Evolutionary conservation across 257 asterid species (phyloP), one percentile per base, ranked within the genome.

Genomic region (Solanum gandarillasii): DNA sequence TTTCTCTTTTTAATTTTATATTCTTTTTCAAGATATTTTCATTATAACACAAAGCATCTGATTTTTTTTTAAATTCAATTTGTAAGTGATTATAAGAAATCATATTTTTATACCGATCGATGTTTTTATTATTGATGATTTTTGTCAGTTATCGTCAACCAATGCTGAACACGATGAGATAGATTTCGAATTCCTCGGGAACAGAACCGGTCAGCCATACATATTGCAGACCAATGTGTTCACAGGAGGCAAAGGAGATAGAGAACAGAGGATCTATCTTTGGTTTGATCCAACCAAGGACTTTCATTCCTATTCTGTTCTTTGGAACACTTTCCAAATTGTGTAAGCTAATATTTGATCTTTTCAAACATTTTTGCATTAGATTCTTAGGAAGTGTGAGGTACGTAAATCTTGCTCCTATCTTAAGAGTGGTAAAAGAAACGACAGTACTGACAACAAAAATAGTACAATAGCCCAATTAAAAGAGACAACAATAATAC

Each of bases 171-270:
- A 90, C 79, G 92, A 91, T 25, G 93, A 91, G 88, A 87, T 91
- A 76, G 93, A 91, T 86, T 91, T 85, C 11, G 93, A 91, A 55
- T 91, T 90, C 90, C 32, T 90, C 68, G 92, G 92, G 6, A 91
- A 90, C 84, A 86, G 92, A 75, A 89, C 92, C 5, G 92, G 92
- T 23, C 90, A 90, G 70, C 93, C 93, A 1, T 86, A 87, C 75
- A 91, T 90, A 8, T 32, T 91, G 12, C 92, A 91, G 73, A 91
- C 92, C 27, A 91, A 91, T 60, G 92, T 91, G 38, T 91, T 91
- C 88, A 90, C 93, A 0, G 91, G 91, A 7, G 93, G 92, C 9
- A 86, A 87, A 75, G 93, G 93, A 5, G 86, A 87, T 75, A 90
- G 91, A 23, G 93, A 91, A 72, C 93, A 91, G 75, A 82, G 93